Conservation (phyloP, 306 rosid genomes). For the Trifolium subterraneum region DNA sequence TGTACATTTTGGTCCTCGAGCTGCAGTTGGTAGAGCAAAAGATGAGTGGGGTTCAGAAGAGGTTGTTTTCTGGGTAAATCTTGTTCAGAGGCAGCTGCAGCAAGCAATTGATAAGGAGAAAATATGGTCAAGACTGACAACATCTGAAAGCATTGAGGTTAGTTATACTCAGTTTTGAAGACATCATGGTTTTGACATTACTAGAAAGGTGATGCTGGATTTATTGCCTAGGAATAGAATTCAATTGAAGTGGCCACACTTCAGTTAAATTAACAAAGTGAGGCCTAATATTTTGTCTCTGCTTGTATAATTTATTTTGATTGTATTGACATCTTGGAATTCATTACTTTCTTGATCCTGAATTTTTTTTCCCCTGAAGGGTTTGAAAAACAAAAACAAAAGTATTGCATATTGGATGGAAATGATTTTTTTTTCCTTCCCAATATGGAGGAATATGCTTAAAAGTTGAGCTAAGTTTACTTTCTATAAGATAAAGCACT, state of each 20-base stretch:
- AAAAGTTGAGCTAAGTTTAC: constrained; percentile 14
- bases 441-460: not conserved
- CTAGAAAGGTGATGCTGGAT: constrained; percentile 36
- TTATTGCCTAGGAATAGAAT: constrained; percentile 25
- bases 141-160: constrained; percentile 98
- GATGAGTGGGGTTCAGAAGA: constrained; percentile 82
- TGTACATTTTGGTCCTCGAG: constrained; percentile 93
- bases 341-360: constrained; percentile 18
- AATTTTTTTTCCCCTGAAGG: constrained; percentile 12
- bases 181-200: constrained; percentile 41
- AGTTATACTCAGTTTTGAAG: constrained; percentile 43
- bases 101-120: constrained; percentile 90
- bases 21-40: constrained; percentile 79
- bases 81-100: constrained; percentile 81
- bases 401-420: not conserved
- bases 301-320: constrained; percentile 19
- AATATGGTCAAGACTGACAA: constrained; percentile 95
- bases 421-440: not conserved
- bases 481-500: constrained; percentile 9
- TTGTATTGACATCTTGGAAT: constrained; percentile 31
- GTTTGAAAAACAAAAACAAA: constrained; percentile 26
- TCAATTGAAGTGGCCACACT: constrained; percentile 24
- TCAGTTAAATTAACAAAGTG: constrained; percentile 23
- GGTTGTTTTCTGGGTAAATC: constrained; percentile 93
- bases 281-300: not conserved